Conservation (phyloP, 495 filamentous ascomycete species). For the Entonaema liquescens region DNA sequence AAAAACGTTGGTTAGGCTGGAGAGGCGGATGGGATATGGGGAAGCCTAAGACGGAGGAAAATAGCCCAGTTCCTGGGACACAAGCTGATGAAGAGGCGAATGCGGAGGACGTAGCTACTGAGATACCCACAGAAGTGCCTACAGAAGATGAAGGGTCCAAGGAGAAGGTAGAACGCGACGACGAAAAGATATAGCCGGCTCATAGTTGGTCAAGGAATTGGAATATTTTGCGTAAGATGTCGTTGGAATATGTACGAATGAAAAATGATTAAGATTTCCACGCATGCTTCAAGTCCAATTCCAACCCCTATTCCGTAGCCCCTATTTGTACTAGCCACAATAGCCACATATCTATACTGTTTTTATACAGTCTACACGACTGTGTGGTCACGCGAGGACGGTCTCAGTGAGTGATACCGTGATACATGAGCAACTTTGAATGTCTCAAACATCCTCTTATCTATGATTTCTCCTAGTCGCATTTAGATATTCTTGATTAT, state of each 20-base stretch:
- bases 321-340: conserved; percentile 30
- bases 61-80: not conserved
- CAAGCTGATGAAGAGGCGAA: conserved; percentile 24
- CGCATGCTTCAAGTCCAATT: not conserved
- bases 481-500: conserved; percentile 16
- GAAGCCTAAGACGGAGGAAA: conserved; percentile 41
- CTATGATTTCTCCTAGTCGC: conserved; percentile 11
- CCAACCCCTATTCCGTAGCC: not conserved
- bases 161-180: not conserved
- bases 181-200: not conserved
- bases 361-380: not conserved
- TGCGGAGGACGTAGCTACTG: not conserved
- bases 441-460: conserved; percentile 22
- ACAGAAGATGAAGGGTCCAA: conserved; percentile 20
- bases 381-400: conserved; percentile 15
- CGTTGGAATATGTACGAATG: not conserved
- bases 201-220: not conserved
- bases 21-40: conserved; percentile 62
- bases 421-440: not conserved
- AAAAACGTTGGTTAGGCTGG: conserved; percentile 74
- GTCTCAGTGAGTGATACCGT: not conserved
- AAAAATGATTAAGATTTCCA: not conserved
- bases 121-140: conserved; percentile 9
- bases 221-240: not conserved
- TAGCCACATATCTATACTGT: conserved; percentile 19